Evolutionary conservation across 2,329 filamentous ascomycete genomes (phyloP).

Genomic region (Aspergillus arachidicola): DNA sequence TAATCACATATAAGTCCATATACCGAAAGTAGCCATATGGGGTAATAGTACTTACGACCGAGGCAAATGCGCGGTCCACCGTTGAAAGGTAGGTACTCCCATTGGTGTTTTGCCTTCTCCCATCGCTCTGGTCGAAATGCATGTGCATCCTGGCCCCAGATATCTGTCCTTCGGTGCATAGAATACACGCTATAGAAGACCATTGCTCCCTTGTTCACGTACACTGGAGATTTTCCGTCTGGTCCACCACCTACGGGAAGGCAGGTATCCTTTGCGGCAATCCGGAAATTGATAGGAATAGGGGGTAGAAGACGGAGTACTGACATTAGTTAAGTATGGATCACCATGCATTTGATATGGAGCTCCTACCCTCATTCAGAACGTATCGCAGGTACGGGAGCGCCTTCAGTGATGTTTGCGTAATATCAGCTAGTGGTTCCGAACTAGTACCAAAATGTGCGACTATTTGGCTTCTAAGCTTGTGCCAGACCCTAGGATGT

Average conservation of each 20-base stretch:
- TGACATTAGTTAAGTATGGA: neutral
- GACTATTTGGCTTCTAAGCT: neutral
- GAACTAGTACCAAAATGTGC: neutral
- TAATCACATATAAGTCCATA: no score
- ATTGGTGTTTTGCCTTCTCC: neutral
- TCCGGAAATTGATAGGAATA: neutral
- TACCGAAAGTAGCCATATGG: no score
- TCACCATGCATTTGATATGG: neutral
- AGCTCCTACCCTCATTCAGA: neutral
- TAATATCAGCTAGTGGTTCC: neutral
- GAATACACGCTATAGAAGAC: neutral
- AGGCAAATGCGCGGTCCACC: slow-evolving; percentile 2
- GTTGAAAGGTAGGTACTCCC: slow-evolving; percentile 4
- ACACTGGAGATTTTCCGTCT: neutral
- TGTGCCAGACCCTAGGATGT: neutral
- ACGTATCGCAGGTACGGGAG: neutral
- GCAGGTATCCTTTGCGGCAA: neutral
- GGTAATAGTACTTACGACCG: no score
- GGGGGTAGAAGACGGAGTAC: neutral
- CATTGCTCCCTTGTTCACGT: neutral
- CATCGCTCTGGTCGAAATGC: slow-evolving; percentile 5
- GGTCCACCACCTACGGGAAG: slow-evolving; percentile 1
- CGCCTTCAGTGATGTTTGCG: neutral
- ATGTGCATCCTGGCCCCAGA: neutral
- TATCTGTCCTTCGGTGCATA: neutral